Conservation (phyloP, 441 rosid species). For the Eruca vesicaria region DNA sequence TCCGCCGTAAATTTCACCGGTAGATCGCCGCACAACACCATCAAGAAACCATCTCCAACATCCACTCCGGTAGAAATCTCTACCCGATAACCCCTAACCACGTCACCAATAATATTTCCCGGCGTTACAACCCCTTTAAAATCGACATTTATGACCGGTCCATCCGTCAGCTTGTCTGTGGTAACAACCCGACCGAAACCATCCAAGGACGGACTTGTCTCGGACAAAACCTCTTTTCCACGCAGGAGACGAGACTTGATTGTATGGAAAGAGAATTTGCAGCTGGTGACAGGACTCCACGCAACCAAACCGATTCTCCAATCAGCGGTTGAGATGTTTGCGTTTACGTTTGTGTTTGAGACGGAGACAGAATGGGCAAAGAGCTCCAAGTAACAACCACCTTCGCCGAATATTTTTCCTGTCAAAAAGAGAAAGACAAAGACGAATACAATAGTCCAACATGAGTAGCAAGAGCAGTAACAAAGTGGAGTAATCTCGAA, state of each 20-base stretch:
- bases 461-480: not conserved
- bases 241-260: conserved; percentile 16
- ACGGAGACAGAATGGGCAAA: conserved; percentile 16
- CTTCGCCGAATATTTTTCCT: not conserved
- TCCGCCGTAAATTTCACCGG: not conserved
- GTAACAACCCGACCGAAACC: not conserved
- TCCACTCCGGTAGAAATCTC: not conserved
- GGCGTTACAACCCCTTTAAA: not conserved
- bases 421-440: not conserved
- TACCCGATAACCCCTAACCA: not conserved
- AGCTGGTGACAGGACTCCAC: not conserved
- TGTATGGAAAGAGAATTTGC: not conserved
- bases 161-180: not conserved
- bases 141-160: not conserved
- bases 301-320: conserved; percentile 17
- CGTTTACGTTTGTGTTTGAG: conserved; percentile 12
- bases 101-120: not conserved
- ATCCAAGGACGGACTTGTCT: not conserved
- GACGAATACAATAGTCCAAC: not conserved
- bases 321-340: conserved; percentile 20
- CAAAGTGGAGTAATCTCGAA: not conserved
- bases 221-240: not conserved
- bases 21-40: not conserved
- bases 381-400: conserved; percentile 4
- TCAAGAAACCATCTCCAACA: not conserved